phyloP scores from a whole-genome alignment of 1,139 yeast species.

The Scheffersomyces lignicola region DNA sequence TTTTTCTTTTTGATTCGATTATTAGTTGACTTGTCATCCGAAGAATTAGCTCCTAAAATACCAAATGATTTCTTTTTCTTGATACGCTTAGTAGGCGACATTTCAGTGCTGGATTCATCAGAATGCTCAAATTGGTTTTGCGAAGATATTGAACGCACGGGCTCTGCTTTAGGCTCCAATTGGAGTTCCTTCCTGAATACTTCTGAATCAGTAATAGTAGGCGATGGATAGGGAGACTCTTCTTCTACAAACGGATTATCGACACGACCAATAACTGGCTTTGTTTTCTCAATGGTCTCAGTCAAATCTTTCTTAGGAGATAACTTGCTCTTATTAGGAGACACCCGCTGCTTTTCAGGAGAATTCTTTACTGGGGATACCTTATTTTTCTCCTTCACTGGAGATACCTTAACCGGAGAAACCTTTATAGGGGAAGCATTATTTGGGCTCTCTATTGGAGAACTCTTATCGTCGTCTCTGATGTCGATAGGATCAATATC shows the following conservation, averaged over 20 bases:
- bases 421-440: background rate
- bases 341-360: too few species aligned
- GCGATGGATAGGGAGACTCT: constrained; percentile 2
- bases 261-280: constrained; percentile 7
- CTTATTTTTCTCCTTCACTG: background rate
- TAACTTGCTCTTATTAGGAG: too few species aligned
- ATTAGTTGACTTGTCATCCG: constrained; percentile 5
- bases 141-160: background rate
- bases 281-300: constrained; percentile 5
- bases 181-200: background rate
- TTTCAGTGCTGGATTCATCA: constrained; percentile 11
- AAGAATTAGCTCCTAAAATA: constrained; percentile 12
- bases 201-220: constrained; percentile 1
- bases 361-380: too few species aligned
- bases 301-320: too few species aligned
- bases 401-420: background rate
- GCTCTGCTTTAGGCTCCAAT: background rate
- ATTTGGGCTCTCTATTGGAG: constrained; percentile 4
- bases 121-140: background rate
- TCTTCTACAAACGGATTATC: constrained; percentile 9
- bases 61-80: constrained; percentile 28
- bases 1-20: constrained; percentile 35
- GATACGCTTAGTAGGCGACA: constrained; percentile 15
- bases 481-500: constrained; percentile 5
- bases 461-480: constrained; percentile 7